Evolutionary conservation across 2,329 filamentous ascomycete genomes (phyloP), one percentile per base, ranked within the genome.

Genomic region (Penicillium sclerotigenum): DNA sequence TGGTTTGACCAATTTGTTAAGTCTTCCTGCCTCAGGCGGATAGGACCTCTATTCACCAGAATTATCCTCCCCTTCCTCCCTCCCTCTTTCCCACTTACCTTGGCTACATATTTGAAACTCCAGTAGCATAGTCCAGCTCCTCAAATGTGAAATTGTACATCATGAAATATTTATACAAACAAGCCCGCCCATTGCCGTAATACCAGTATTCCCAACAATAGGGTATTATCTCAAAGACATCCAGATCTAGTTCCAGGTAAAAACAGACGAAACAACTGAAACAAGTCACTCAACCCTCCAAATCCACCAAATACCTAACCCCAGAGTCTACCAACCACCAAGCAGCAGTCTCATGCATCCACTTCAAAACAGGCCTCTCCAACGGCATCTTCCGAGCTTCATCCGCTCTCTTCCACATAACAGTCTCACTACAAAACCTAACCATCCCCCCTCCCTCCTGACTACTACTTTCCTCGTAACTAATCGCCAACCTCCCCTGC

Each of bases 251-350:
- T 14, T 13, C 43, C 14, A 42, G 1, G 1, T 14, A 8, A 37
- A 38, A 38, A 20, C 29, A 37, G n/a, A 50, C 38, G 14, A 55
- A 31, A 47, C 7, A 18, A 3, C n/a, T 2, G 4, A 31, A 20
- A 10, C 16, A n/a, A 5, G 20, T 33, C 31, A 33, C 31, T 14
- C 34, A 61, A 33, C 11, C 18, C 34, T 66, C 62, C 48, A 68
- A 28, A 28, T 64, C 63, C 49, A 55, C 61, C 59, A 74, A 34
- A 65, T 71, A 73, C 22, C 47, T 47, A 20, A 69, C 62, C 5
- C 71, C 71, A 10, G 69, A 71, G 52, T 71, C 71, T 50, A 74
- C 48, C 54, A 74, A 61, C 70, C 71, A 73, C 72, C 71, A 74
- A 28, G 70, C 50, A 20, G 68, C 66, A 31, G 67, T 60, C 50